Conservation (phyloP, 495 filamentous ascomycete genomes). For the Neurospora sp. region DNA sequence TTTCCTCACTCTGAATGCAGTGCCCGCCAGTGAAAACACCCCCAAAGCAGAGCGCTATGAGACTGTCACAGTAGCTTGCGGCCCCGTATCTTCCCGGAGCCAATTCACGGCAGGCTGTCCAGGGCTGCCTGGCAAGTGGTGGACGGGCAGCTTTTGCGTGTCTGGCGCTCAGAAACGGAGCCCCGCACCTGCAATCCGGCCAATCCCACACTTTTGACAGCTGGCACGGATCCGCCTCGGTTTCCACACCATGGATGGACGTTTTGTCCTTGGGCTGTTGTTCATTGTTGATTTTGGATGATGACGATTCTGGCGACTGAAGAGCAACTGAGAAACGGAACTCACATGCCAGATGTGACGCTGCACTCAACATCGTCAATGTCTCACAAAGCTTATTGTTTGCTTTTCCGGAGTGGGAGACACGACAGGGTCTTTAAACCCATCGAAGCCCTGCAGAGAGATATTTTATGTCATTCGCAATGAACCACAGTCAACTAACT, state of each 20-base stretch:
- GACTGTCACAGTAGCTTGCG: not conserved
- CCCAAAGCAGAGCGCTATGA: not conserved
- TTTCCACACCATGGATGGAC: not conserved
- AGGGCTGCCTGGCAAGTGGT: not conserved
- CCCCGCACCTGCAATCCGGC: constrained; percentile 1
- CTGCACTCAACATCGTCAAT: not conserved
- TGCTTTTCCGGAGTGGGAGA: not conserved
- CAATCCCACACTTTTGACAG: not conserved
- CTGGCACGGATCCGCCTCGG: not conserved
- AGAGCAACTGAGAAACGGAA: not conserved
- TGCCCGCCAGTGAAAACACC: not conserved
- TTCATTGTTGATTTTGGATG: not conserved
- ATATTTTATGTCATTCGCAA: not conserved
- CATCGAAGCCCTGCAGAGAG: not conserved
- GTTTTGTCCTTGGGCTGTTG: not conserved
- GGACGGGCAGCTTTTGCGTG: not conserved
- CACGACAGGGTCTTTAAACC: not conserved
- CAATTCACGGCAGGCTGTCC: not conserved
- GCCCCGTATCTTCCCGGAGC: constrained; percentile 5
- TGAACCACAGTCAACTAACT: not conserved
- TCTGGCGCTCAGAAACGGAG: not conserved
- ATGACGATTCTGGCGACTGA: not conserved
- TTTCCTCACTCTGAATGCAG: not conserved
- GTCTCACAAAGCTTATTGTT: not conserved
- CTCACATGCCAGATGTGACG: not conserved